Evolutionary conservation across 2,329 filamentous ascomycete genomes (phyloP), one percentile per base, ranked within the genome.

Genomic region (Aspergillus floridensis): DNA sequence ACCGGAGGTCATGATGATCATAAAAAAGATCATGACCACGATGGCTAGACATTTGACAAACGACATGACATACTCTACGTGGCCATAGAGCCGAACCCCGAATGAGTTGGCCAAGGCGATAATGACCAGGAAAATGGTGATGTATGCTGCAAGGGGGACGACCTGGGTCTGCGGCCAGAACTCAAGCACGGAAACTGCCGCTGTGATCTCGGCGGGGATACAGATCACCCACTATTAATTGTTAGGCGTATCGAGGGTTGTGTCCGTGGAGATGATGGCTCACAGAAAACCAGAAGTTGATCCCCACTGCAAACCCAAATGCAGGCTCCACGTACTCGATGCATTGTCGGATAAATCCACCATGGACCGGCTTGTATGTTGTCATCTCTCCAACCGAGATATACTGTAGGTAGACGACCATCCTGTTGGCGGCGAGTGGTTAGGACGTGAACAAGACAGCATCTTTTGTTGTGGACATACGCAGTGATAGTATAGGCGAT

Each of bases 1-100:
- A 7, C 72, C 72, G 2, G 68, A 72, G 6, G 72, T 72, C 71
- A 74, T 74, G 59, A 74, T 73, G 52, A 74, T 71, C 63, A 73
- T 66, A 59, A 73, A 73, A 50, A 67, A 71, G 11, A 74, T 74
- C 67, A 73, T 71, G 29, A 69, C 63, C 14, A 74, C 49, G 11
- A 74, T 65, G 4, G 71, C 71, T 14, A 68, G 22, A 22, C 68
- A 68, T 57, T 74, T 73, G 58, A 71, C 60, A 47, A 72, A 73
- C 5, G 67, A 70, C 63, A 74, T 69, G n/a, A 55, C 11, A 35
- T 55, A 55, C 53, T 55, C 53, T n/a, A 55, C 53, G 47, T 70
- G 66, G 10, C 72, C 72, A 29, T 75, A 74, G 0, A 71, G 59
- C 3, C 63, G 59, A 3, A 72, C 68, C 21, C 66, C 60, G 59